Evolutionary conservation across 73 alveolate species (phyloP).

Genomic region (Paramecium sexaurelia): DNA sequence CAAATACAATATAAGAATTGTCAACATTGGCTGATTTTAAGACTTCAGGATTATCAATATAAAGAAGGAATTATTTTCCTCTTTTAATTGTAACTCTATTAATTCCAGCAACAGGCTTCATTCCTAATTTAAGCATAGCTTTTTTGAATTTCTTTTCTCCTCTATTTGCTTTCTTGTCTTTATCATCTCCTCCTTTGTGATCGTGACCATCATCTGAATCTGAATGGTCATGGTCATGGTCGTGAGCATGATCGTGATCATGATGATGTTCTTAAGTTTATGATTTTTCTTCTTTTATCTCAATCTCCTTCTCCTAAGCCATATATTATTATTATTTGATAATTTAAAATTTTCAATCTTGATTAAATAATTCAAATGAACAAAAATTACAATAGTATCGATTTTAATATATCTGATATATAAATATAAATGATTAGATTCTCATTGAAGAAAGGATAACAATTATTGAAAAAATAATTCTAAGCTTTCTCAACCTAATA

Average conservation of each 20-base stretch:
- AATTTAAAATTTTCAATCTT: constrained; percentile 28
- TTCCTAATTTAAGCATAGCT: constrained; percentile 96
- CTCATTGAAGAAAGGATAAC: not conserved
- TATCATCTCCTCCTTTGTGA: constrained; percentile 73
- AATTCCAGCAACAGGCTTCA: constrained; percentile 91
- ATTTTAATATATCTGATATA: not conserved
- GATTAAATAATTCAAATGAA: constrained; percentile 14
- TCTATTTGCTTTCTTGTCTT: constrained; percentile 87
- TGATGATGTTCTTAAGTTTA: constrained; percentile 54
- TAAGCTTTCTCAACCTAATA: constrained; percentile 41
- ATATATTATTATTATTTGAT: not conserved
- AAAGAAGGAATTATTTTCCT: constrained; percentile 92
- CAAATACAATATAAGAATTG: constrained; percentile 85
- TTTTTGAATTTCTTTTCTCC: constrained; percentile 97
- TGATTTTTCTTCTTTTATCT: constrained; percentile 28
- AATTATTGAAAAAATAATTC: constrained; percentile 24
- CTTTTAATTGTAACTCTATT: constrained; percentile 97
- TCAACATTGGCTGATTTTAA: constrained; percentile 91
- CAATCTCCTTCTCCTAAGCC: constrained; percentile 42
- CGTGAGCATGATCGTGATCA: constrained; percentile 58
- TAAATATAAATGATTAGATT: constrained; percentile 28
- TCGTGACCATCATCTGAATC: constrained; percentile 70
- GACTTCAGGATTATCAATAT: constrained; percentile 96
- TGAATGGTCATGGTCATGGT: constrained; percentile 54
- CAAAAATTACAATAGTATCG: not conserved